Conservation (phyloP, 2,329 filamentous ascomycete genomes). For the Colletotrichum scovillei region DNA sequence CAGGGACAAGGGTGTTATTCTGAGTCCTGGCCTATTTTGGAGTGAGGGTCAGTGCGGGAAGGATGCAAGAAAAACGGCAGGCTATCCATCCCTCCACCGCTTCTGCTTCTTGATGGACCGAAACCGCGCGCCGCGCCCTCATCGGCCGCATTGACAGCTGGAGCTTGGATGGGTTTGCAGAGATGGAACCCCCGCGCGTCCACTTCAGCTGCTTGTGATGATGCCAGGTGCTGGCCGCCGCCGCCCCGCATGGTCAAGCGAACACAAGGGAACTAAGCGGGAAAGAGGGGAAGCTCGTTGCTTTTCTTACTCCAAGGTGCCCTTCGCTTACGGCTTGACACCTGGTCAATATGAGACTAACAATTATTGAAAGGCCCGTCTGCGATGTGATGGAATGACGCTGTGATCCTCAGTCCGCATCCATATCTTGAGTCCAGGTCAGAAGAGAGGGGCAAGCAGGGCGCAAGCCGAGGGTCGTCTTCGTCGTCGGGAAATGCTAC, state of each 20-base stretch:
- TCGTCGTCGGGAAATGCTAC: neutral
- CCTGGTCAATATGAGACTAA: neutral
- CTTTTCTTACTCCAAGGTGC: neutral
- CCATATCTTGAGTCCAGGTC: neutral
- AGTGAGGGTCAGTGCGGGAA: conserved; percentile 14
- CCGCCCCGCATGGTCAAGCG: conserved; percentile 1
- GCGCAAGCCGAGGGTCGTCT: neutral
- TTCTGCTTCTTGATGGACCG: neutral
- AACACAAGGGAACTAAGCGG: neutral
- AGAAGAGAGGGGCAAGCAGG: neutral
- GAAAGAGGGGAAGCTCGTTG: neutral
- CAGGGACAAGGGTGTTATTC: conserved; percentile 4
- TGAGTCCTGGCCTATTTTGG: neutral
- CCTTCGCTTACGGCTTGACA: neutral
- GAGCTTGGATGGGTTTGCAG: conserved; percentile 9
- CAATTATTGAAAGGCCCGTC: neutral
- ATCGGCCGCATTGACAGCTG: conserved; percentile 24
- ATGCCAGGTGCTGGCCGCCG: neutral
- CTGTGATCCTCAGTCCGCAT: neutral
- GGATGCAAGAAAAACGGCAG: neutral
- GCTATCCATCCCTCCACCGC: neutral
- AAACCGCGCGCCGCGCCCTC: neutral
- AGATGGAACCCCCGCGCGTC: conserved; percentile 14
- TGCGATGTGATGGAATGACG: neutral
- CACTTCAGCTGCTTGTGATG: neutral